These are phyloP conservation scores for Exsudoporus frostii DNA, from an alignment of 768 basidiomycete species.

Conservation along the genomic window DNA sequence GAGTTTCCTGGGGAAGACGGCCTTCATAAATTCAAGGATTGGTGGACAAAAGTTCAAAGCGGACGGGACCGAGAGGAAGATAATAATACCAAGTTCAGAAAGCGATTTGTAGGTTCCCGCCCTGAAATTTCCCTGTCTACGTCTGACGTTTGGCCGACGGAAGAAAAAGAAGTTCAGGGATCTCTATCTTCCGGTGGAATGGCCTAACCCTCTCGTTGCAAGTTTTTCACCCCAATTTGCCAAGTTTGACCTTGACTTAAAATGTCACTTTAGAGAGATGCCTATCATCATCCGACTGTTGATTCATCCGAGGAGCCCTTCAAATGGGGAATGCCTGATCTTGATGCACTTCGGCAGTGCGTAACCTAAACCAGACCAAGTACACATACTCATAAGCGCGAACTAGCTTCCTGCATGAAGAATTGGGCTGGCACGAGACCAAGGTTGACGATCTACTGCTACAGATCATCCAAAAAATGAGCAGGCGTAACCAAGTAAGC, in stretches of 20 bases:
- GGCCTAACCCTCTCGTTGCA: conserved; percentile 93
- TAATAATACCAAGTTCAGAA: conserved; percentile 72
- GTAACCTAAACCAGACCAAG: conserved; percentile 23
- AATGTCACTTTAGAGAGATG: conserved; percentile 61
- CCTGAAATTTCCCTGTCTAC: conserved; percentile 5
- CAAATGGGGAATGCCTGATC: conserved; percentile 96
- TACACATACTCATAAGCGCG: conserved; percentile 11
- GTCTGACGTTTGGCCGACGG: conserved; percentile 9
- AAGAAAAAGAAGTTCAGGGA: conserved; percentile 90
- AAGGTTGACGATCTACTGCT: conserved; percentile 91
- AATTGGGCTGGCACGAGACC: conserved; percentile 74
- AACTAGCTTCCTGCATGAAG: conserved; percentile 64
- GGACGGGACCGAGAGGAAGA: conserved; percentile 81
- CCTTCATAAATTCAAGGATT: conserved; percentile 81
- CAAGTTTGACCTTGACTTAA: background rate
- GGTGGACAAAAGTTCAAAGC: conserved; percentile 93
- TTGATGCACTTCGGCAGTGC: conserved; percentile 84
- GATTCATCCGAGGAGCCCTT: conserved; percentile 92
- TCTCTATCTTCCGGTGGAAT: conserved; percentile 75
- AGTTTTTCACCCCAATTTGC: conserved; percentile 28
- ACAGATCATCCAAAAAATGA: conserved; percentile 89
- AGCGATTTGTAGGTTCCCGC: conserved; percentile 69
- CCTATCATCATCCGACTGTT: conserved; percentile 88
- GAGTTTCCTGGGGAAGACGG: conserved; percentile 90
- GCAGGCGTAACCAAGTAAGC: conserved; percentile 70